A percentile compares a stretch with the other conserved stretches of the same genome.
Evolutionary conservation across 169 alveolate genomes (phyloP).

Genomic region (Babesia microti): DNA sequence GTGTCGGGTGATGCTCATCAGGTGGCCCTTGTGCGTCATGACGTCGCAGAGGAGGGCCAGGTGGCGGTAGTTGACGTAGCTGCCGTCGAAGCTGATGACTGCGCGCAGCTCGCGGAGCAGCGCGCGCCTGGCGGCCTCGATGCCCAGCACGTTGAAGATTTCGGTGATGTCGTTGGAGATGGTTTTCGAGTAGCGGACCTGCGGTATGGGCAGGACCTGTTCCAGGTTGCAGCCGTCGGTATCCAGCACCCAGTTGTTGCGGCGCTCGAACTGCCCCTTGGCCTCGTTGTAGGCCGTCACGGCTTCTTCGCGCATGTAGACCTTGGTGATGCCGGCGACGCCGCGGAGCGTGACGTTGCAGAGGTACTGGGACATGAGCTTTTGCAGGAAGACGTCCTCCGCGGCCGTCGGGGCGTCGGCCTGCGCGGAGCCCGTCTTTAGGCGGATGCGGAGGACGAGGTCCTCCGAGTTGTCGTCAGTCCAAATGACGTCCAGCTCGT

Average conservation of each 20-base stretch:
- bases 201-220: conserved; percentile 76
- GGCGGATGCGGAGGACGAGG: conserved; percentile 85
- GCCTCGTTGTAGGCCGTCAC: conserved; percentile 73
- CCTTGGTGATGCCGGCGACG: conserved; percentile 80
- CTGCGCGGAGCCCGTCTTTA: conserved; percentile 59
- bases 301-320: conserved; percentile 90
- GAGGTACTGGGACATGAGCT: conserved; percentile 72
- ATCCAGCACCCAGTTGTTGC: conserved; percentile 93
- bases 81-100: conserved; percentile 81
- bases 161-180: conserved; percentile 95
- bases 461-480: conserved; percentile 94
- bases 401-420: conserved; percentile 52
- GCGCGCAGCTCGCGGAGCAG: conserved; percentile 88
- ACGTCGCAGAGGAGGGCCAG: conserved; percentile 94
- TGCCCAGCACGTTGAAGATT: conserved; percentile 88
- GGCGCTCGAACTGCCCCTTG: conserved; percentile 74
- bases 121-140: conserved; percentile 99
- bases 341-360: conserved; percentile 70
- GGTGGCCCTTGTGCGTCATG: conserved; percentile 98
- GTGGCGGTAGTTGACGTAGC: conserved; percentile 98
- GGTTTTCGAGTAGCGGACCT: conserved; percentile 86
- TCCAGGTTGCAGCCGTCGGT: conserved; percentile 97
- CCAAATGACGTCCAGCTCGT: conserved; percentile 83
- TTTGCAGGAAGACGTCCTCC: conserved; percentile 75
- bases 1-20: conserved; percentile 98